A percentile compares a stretch with the other conserved stretches of the same genome.
Conservation (phyloP, 2,329 filamentous ascomycete genomes). For the Claviceps africana region DNA sequence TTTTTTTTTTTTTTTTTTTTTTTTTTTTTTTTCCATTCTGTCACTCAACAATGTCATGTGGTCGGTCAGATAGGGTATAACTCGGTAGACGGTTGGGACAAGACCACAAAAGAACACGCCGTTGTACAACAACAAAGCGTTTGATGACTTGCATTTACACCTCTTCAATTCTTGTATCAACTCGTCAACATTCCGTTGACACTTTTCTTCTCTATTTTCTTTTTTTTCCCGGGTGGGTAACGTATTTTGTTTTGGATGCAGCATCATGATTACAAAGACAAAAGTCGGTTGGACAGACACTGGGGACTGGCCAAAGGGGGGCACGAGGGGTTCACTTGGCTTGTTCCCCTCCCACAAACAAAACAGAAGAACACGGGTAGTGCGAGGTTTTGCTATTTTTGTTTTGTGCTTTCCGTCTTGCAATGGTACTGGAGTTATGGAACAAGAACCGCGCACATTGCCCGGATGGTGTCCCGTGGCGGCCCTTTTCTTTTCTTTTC, state of each 20-base stretch:
- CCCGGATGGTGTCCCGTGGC: background rate
- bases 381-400: slow-evolving; percentile 11
- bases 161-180: slow-evolving; percentile 32
- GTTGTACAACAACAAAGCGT: slow-evolving; percentile 18
- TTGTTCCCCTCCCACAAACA: background rate
- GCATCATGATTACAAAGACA: slow-evolving; percentile 18
- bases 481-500: background rate
- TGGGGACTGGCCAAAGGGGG: slow-evolving; percentile 4
- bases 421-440: background rate
- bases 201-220: slow-evolving; percentile 9
- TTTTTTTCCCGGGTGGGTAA: background rate
- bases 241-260: slow-evolving; percentile 8
- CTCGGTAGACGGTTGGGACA: slow-evolving; percentile 18
- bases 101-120: slow-evolving; percentile 22
- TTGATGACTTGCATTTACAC: slow-evolving; percentile 24
- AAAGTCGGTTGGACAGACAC: slow-evolving; percentile 1
- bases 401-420: background rate
- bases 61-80: slow-evolving; percentile 17
- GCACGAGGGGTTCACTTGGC: background rate
- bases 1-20: too few relatives aligned
- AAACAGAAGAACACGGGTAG: slow-evolving; percentile 13
- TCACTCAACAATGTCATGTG: slow-evolving; percentile 3
- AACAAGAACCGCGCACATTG: background rate
- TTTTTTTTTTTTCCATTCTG: background rate
- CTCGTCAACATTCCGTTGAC: slow-evolving; percentile 19